These are phyloP conservation scores for Agastache rugosa DNA, from an alignment of 257 asterid genomes.

Conservation along the genomic window DNA sequence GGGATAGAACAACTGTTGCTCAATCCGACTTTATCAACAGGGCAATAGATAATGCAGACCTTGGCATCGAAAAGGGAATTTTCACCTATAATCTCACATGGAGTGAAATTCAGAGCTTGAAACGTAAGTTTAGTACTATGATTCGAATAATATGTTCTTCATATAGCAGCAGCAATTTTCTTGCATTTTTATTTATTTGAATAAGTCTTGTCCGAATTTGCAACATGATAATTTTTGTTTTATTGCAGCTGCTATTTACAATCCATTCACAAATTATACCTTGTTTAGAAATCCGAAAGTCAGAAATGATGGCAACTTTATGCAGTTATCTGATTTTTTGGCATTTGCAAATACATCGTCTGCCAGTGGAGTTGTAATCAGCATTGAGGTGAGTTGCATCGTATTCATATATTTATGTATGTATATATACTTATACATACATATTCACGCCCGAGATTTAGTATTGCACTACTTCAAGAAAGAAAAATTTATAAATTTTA, in stretches of 20 bases:
- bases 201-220: conserved; percentile 19
- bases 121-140: conserved; percentile 47
- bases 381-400: conserved; percentile 61
- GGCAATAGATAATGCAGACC: conserved; percentile 52
- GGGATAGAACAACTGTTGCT: conserved; percentile 53
- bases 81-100: conserved; percentile 68
- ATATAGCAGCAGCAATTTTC: background rate
- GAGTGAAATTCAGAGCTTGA: conserved; percentile 62
- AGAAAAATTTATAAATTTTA: no score
- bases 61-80: conserved; percentile 52
- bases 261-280: conserved; percentile 37
- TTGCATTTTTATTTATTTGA: conserved; percentile 21
- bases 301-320: conserved; percentile 47
- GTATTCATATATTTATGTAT: background rate
- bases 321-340: conserved; percentile 65
- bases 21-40: conserved; percentile 45
- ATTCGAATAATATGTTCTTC: background rate
- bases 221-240: conserved; percentile 23
- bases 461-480: background rate
- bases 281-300: conserved; percentile 62
- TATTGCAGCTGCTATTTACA: conserved; percentile 65
- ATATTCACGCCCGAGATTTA: background rate
- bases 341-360: conserved; percentile 63
- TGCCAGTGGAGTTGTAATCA: conserved; percentile 71
- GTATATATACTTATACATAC: background rate